Conservation (phyloP, 1,139 yeast genomes). For the Pichia sp. region DNA sequence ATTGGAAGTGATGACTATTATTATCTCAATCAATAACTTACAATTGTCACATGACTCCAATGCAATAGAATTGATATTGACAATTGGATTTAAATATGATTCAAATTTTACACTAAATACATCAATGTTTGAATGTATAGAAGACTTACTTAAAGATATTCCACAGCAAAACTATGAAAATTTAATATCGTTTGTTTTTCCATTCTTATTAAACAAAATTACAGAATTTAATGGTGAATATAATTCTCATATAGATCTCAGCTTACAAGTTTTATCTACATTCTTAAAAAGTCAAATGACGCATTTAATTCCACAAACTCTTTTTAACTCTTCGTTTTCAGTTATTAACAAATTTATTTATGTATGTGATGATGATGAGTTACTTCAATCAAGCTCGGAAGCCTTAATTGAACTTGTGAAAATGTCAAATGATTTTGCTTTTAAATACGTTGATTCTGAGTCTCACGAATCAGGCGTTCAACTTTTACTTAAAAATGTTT, state of each 20-base stretch:
- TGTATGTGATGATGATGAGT: slow-evolving; percentile 64
- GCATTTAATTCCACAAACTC: slow-evolving; percentile 25
- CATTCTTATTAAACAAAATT: slow-evolving; percentile 40
- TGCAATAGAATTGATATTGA: slow-evolving; percentile 50
- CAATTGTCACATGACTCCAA: slow-evolving; percentile 35
- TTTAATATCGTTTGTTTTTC: slow-evolving; percentile 49
- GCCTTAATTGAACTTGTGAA: slow-evolving; percentile 59
- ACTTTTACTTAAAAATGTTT: slow-evolving; percentile 52
- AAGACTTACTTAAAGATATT: slow-evolving; percentile 47
- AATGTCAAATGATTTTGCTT: slow-evolving; percentile 39
- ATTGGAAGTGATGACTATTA: slow-evolving; percentile 60
- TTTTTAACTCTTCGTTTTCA: slow-evolving; percentile 48
- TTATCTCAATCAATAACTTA: slow-evolving; percentile 41
- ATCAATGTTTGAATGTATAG: slow-evolving; percentile 57
- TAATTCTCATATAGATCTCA: slow-evolving; percentile 55
- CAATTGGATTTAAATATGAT: slow-evolving; percentile 66
- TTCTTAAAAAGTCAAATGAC: slow-evolving; percentile 40
- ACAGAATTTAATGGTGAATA: slow-evolving; percentile 35
- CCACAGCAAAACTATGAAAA: slow-evolving; percentile 39
- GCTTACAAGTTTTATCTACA: slow-evolving; percentile 59
- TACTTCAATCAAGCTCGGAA: slow-evolving; percentile 73
- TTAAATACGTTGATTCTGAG: slow-evolving; percentile 32
- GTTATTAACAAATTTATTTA: slow-evolving; percentile 46
- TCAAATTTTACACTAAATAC: slow-evolving; percentile 57
- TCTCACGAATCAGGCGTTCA: slow-evolving; percentile 46